A percentile compares a stretch with the other conserved stretches of the same genome.
phyloP scores from a whole-genome alignment of 179 eudicot species.

The Spinacia oleracea region DNA sequence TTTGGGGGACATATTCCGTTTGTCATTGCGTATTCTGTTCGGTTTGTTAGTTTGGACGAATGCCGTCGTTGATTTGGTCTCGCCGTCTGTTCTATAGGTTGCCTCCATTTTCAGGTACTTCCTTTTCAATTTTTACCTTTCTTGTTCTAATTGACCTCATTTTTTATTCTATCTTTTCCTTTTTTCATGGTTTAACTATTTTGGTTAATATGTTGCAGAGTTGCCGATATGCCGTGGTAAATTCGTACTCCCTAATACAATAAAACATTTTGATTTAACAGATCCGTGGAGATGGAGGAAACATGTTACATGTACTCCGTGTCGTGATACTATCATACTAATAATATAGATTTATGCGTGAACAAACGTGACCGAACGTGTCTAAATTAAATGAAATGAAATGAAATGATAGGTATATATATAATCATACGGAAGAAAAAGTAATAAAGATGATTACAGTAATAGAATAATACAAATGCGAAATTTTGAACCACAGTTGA shows the following conservation, averaged over 20 bases:
- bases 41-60: conserved; percentile 15
- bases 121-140: not conserved
- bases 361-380: too few species aligned
- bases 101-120: conserved; percentile 28
- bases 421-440: too few species aligned
- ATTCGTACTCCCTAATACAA: too few species aligned
- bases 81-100: conserved; percentile 21
- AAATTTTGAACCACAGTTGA: not conserved
- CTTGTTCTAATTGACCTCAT: too few species aligned
- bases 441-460: too few species aligned
- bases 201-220: not conserved
- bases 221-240: not conserved
- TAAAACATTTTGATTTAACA: too few species aligned
- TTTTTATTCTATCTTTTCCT: not conserved
- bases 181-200: not conserved
- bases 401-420: too few species aligned
- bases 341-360: too few species aligned
- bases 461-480: not conserved
- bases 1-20: conserved; percentile 5
- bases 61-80: conserved; percentile 22
- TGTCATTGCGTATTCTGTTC: conserved; percentile 10
- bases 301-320: too few species aligned
- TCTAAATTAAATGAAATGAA: too few species aligned
- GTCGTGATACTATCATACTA: too few species aligned
- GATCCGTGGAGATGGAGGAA: too few species aligned